Evolutionary conservation across 1,284 basidiomycete genomes (phyloP).

Genomic region (Sporisorium sorghi): DNA sequence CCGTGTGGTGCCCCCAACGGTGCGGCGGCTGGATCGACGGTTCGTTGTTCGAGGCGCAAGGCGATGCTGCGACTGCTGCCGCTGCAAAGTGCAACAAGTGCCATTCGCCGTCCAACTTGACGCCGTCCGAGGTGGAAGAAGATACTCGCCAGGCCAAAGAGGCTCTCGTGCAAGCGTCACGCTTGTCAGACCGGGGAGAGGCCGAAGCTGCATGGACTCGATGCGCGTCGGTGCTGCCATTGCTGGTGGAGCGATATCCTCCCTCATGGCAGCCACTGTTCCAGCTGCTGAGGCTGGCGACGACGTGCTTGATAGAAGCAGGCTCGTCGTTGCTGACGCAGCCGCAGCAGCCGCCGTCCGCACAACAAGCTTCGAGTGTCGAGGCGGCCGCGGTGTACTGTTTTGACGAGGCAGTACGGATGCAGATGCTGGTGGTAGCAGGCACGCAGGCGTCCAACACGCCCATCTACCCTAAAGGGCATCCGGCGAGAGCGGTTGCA

Average conservation of each 20-base stretch:
- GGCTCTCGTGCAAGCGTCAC: conserved; percentile 78
- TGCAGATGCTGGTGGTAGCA: conserved; percentile 74
- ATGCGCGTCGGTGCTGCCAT: conserved; percentile 75
- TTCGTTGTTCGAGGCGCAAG: conserved; percentile 70
- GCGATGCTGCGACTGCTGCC: not conserved
- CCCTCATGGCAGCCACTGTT: conserved; percentile 77
- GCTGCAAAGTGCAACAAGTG: conserved; percentile 71
- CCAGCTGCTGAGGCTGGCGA: conserved; percentile 78
- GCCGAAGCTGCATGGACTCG: conserved; percentile 73
- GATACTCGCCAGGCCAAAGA: conserved; percentile 77
- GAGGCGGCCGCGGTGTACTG: conserved; percentile 36
- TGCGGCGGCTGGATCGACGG: conserved; percentile 62
- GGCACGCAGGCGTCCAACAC: conserved; percentile 71
- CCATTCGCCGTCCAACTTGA: conserved; percentile 72
- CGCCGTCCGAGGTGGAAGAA: conserved; percentile 73
- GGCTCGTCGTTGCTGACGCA: conserved; percentile 33
- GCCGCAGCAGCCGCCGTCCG: too few species aligned
- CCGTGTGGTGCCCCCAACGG: conserved; percentile 73
- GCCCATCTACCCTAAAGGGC: conserved; percentile 76
- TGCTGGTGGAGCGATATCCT: conserved; percentile 72
- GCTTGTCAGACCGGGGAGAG: conserved; percentile 65
- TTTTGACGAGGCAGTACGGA: conserved; percentile 44
- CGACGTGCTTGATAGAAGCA: conserved; percentile 75
- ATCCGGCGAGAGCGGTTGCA: conserved; percentile 82
- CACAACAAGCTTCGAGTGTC: conserved; percentile 2